Base-by-base conservation (phyloP, 2,329 filamentous ascomycete genomes). In the Aaosphaeria pasadenensis region DNA sequence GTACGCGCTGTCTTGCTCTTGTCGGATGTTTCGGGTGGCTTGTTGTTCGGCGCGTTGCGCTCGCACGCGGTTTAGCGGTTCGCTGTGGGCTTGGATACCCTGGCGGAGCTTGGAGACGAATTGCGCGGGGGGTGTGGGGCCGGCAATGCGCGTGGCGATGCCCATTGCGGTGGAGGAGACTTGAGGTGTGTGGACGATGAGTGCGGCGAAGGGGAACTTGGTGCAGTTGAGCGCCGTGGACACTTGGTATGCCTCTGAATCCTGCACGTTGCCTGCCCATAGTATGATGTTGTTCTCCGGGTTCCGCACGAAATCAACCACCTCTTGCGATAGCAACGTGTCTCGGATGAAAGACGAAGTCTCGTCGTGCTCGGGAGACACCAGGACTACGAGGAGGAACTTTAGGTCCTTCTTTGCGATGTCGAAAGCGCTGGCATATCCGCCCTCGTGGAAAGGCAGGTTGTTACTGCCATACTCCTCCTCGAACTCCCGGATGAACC, bases 301-400 rank as follows among this genome's bases (percentile, higher is more conserved):
- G 50, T 92, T 82, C 54, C 84, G 86, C 58, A 97, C 70, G 61
- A 90, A 95, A 5, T 78, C 74, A 7, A 85, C 77, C 3, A 96
- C 85, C 39, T 91, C 86, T 1, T 83, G 81, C 1, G 86, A 80
- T 6, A 96, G 80, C 0, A 99, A 79, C 0, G 91, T 96, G 29
- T 95, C 86, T 38, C 83, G 83, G 51, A 91, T 83, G 73, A 95
- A 99, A 1, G 81, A 77, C 24, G 84, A 80, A 1, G 89, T 97
- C 59, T 97, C 91, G 63, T 99, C 94, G 69, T 99, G 92, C 70
- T 97, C 94, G 0, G 91, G 90, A 1, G 91, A 95, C 45, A 96
- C 74, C 11, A 99, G 80, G 5, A 97, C 75, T 11, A 96, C 86
- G n/a, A 97, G 73, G 11, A 99, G 77, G 65, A 95, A 96, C 66